Evolutionary conservation across 495 filamentous ascomycete species (phyloP), one percentile per base, ranked within the genome.

Genomic region (Penicillium flavigenum): DNA sequence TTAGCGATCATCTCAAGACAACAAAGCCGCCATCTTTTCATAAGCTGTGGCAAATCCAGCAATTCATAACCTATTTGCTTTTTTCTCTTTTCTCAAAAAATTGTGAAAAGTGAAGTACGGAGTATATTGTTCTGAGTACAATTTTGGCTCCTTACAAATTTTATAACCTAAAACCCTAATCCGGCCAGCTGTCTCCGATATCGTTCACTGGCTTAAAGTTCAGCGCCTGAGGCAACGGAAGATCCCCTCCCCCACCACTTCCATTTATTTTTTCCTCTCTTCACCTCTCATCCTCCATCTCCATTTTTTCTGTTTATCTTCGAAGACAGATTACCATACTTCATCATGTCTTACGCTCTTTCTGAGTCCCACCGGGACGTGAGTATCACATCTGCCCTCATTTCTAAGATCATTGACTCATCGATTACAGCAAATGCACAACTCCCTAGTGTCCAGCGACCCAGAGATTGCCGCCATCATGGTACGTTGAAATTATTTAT

Each of bases 391-490:
- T 44, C 36, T 52, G 20, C 56, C 38, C 51, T 11, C 16, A 29
- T 52, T 36, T 49, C 31, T 22, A 7, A 54, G 22, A 66, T 74
- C 58, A 72, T 71, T 86, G 77, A 87, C 81, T 81, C 73, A 79
- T 73, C 39, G 22, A 31, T 49, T 67, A 58, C 62, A 96, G 92
- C 85, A 97, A 79, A 90, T 98, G 80, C 86, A 96, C 83, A 87
- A 87, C 74, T 82, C 86, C 63, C 83, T 98, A 63, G 78, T 89
- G 59, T 86, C 95, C 51, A 83, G 83, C 44, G 93, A 98, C 76
- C 88, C 92, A 20, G 92, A 97, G 79, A 87, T 98, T 61, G 89
- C 90, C 39, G 82, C 87, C 71, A 94, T 97, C 70, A 97, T 98
- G 92, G 90, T 94, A 80, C 52, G 83, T 77, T 90, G 86, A 85